Evolutionary conservation across 352 stramenopile species (phyloP).

Genomic region (Globisporangium middletonii): DNA sequence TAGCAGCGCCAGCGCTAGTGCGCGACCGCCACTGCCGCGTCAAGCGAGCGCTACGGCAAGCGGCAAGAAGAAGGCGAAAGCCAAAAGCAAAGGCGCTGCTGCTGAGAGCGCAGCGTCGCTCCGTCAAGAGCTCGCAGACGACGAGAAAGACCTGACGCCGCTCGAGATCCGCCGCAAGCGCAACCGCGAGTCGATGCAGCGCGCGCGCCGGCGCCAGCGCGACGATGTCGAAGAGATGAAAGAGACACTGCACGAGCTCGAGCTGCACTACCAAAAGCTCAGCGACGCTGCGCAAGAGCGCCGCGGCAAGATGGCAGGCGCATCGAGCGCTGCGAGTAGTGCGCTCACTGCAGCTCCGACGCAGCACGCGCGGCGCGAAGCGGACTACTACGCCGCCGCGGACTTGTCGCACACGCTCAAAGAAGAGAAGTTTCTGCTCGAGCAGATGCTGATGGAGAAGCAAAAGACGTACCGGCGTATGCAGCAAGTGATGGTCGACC

Average conservation of each 20-base stretch:
- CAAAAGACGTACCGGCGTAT: constrained; percentile 18
- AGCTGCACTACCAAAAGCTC: constrained; percentile 35
- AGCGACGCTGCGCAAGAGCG: constrained; percentile 28
- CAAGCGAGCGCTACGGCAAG: background rate
- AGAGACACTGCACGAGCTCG: constrained; percentile 34
- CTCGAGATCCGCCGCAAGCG: constrained; percentile 46
- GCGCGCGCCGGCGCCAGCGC: constrained; percentile 32
- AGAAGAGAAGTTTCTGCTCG: constrained; percentile 58
- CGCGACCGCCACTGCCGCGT: background rate
- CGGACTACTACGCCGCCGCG: constrained; percentile 44
- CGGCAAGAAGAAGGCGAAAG: constrained; percentile 9
- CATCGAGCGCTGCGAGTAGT: background rate
- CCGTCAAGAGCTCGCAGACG: constrained; percentile 11
- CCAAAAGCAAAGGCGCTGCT: background rate
- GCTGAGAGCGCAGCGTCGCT: background rate
- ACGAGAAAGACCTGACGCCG: constrained; percentile 33
- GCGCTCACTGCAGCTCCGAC: constrained; percentile 2
- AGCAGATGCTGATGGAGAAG: constrained; percentile 20
- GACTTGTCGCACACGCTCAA: constrained; percentile 50
- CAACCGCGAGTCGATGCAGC: constrained; percentile 54
- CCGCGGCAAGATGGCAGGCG: constrained; percentile 4
- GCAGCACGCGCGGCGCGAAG: constrained; percentile 18
- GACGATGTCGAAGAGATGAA: constrained; percentile 51
- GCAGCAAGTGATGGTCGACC: constrained; percentile 23
- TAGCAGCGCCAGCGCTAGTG: background rate